Base-by-base conservation (phyloP, 2,329 filamentous ascomycete species). In the Alternaria arborescens region DNA sequence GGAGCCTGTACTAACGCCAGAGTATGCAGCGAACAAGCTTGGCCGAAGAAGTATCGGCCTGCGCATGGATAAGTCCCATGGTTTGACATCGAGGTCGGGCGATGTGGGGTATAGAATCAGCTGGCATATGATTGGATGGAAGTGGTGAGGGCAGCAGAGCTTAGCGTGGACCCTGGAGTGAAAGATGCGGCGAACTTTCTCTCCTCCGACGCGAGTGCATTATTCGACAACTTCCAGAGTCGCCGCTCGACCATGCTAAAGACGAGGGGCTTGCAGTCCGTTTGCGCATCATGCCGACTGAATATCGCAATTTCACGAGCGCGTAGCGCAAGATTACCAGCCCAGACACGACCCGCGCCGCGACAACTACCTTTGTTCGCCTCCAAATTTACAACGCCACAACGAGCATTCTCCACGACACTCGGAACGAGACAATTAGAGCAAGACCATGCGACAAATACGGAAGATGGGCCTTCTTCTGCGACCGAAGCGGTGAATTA, bases 401-500 rank as follows among this genome's bases (percentile, higher is more conserved):
- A 68, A 52, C 60, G 72, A 63, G 32, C 60, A 12, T 67, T 77
- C 20, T 68, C 68, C 7, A 71, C 69, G 1, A 71, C 71, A 11
- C 26, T 50, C 11, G 38, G 40, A 40, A 65, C 61, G 36, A 60
- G 48, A 4, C 64, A 70, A 44, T 28, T 68, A n/a, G 57, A 47
- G 22, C 66, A 60, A 34, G 63, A 67, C 10, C n/a, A 42, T 5
- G 18, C 42, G 16, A 26, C 54, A 10, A 28, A 32, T 12, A 46
- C 52, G 8, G 44, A 59, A n/a, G 60, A 59, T 1, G 12, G 32
- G 40, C 50, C 63, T 10, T 38, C 62, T 5, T 58, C 69, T 11
- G 58, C 67, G n/a, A 58, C 56, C 14, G 69, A 76, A 52, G 67
- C 68, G 8, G 26, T 74, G n/a, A 72, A 61, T 5, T 81, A 87